phyloP scores from a whole-genome alignment of 768 basidiomycete genomes.

The Boletus huronensis region DNA sequence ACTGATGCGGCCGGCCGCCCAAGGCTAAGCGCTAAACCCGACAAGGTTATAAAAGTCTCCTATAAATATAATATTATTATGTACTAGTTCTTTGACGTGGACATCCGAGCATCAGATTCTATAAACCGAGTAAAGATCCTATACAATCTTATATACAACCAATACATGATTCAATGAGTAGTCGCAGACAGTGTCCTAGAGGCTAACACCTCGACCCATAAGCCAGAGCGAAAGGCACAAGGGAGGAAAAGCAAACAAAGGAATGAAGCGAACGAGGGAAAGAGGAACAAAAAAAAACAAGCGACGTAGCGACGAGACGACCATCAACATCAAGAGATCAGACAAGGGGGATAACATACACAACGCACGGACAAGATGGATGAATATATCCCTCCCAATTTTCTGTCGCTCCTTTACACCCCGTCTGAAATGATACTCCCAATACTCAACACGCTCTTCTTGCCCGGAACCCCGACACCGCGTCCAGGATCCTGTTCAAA shows the following conservation, averaged over 20 bases:
- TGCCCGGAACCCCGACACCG: constrained; percentile 30
- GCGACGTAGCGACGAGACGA: not conserved
- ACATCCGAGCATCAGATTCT: not conserved
- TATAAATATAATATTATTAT: not conserved
- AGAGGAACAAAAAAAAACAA: not conserved
- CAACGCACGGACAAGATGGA: not conserved
- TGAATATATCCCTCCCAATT: not conserved
- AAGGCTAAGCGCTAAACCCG: not conserved
- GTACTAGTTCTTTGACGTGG: not conserved
- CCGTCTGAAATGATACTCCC: constrained; percentile 65
- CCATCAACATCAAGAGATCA: not conserved
- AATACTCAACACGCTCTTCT: constrained; percentile 68
- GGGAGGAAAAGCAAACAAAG: not conserved
- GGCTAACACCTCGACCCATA: constrained; percentile 1
- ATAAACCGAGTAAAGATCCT: not conserved
- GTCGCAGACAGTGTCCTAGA: not conserved
- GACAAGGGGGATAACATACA: constrained; percentile 1
- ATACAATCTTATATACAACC: constrained; percentile 7
- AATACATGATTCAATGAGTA: not conserved
- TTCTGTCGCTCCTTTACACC: constrained; percentile 3
- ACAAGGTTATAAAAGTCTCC: not conserved
- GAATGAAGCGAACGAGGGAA: not conserved
- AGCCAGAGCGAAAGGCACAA: not conserved
- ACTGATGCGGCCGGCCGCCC: not conserved
- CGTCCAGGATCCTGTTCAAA: constrained; percentile 31